phyloP scores from a whole-genome alignment of 805 yeast genomes.

The Pichia ethanolica region DNA sequence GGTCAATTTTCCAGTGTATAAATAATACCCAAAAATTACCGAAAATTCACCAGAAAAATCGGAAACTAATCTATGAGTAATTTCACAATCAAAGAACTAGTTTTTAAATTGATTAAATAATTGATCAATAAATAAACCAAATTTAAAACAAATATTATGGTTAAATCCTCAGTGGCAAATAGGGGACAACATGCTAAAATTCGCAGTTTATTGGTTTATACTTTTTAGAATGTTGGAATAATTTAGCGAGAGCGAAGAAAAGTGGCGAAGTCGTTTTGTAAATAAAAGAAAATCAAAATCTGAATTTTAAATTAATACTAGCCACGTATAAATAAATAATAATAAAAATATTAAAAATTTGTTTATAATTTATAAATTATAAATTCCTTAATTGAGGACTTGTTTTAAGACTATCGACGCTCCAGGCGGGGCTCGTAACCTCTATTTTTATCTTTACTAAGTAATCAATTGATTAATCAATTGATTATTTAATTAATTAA shows the following conservation, averaged over 20 bases:
- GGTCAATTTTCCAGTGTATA: background rate
- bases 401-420: no score
- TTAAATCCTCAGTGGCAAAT: constrained; percentile 2
- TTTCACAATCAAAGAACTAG: background rate
- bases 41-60: constrained; percentile 1
- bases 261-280: background rate
- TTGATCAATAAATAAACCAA: background rate
- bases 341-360: no score
- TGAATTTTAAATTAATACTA: no score
- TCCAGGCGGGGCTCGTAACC: no score
- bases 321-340: no score
- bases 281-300: background rate
- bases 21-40: background rate
- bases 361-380: no score
- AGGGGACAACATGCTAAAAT: background rate
- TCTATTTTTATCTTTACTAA: no score
- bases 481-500: no score
- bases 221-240: background rate
- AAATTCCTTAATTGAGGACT: no score
- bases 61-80: background rate
- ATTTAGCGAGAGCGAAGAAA: background rate
- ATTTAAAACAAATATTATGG: background rate
- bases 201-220: background rate
- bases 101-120: background rate
- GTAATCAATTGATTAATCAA: no score